Conservation (phyloP, 257 asterid species). For the Solanum commersonii region DNA sequence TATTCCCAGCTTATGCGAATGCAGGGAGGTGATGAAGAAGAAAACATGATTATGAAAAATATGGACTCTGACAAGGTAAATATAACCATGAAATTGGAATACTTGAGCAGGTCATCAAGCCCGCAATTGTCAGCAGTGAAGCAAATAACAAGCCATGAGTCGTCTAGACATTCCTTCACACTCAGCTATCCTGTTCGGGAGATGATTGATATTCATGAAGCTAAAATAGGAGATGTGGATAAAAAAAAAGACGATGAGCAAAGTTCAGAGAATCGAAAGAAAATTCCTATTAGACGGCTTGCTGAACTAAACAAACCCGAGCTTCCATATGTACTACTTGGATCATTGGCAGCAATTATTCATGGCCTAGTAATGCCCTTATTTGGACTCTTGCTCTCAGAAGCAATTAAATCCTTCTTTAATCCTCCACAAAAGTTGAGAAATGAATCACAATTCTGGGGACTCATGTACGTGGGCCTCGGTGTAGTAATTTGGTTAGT, state of each 20-base stretch:
- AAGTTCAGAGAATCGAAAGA: not conserved
- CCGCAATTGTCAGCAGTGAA: not conserved
- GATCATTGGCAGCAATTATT: slow-evolving; percentile 7
- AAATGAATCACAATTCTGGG: slow-evolving; percentile 20
- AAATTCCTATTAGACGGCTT: not conserved
- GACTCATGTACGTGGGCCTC: slow-evolving; percentile 8
- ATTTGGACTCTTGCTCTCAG: slow-evolving; percentile 13
- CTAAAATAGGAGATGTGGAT: not conserved
- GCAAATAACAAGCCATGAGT: not conserved
- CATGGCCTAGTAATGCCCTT: slow-evolving; percentile 14
- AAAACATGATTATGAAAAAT: not conserved
- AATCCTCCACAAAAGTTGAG: slow-evolving; percentile 9
- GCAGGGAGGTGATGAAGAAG: not conserved
- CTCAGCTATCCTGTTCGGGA: not conserved
- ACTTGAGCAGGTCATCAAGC: not conserved
- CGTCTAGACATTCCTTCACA: not conserved
- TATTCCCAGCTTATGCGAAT: slow-evolving; percentile 9
- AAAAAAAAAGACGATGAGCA: not conserved
- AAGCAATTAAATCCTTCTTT: slow-evolving; percentile 13
- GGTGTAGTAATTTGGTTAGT: slow-evolving; percentile 7
- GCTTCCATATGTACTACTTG: slow-evolving; percentile 11
- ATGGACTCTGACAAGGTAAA: not conserved
- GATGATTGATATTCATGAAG: not conserved
- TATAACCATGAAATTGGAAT: not conserved
- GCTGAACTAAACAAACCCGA: slow-evolving; percentile 12